A percentile compares a stretch with the other conserved stretches of the same genome.
Conservation (phyloP, 371 early-diverging fungal species). For the Ecytonucleospora hepatopenaei region DNA sequence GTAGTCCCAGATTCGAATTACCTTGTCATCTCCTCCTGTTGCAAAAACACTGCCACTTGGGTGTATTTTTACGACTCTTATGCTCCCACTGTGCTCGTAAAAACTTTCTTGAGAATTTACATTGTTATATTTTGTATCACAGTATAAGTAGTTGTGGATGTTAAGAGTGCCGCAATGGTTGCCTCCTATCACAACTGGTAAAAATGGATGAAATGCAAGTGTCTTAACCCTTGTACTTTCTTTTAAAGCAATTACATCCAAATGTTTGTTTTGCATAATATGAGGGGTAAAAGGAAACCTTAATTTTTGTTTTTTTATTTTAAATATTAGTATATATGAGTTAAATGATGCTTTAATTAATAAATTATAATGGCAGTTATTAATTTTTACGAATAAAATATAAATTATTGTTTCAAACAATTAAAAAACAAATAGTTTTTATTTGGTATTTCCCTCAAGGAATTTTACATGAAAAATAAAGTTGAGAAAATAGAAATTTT, state of each 20-base stretch:
- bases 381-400: too few species aligned
- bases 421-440: too few species aligned
- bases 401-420: too few species aligned
- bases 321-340: too few species aligned
- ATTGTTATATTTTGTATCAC: not conserved
- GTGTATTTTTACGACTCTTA: conserved; percentile 89
- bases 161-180: conserved; percentile 91
- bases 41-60: conserved; percentile 88
- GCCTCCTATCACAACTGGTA: conserved; percentile 86
- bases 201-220: conserved; percentile 84
- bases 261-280: conserved; percentile 13
- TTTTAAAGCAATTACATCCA: not conserved
- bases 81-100: conserved; percentile 94
- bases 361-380: too few species aligned
- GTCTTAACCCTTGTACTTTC: conserved; percentile 69
- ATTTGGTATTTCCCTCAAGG: too few species aligned
- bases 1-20: conserved; percentile 97
- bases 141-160: conserved; percentile 68
- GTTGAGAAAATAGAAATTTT: too few species aligned
- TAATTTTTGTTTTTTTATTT: too few species aligned
- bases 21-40: conserved; percentile 94
- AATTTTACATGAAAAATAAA: too few species aligned
- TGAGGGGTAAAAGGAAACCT: conserved; percentile 8
- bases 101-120: conserved; percentile 68
- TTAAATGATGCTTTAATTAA: too few species aligned